A percentile compares a stretch with the other conserved stretches of the same genome.
Evolutionary conservation across 805 yeast genomes (phyloP).

Genomic region (Cyberlindnera subsufficiens): DNA sequence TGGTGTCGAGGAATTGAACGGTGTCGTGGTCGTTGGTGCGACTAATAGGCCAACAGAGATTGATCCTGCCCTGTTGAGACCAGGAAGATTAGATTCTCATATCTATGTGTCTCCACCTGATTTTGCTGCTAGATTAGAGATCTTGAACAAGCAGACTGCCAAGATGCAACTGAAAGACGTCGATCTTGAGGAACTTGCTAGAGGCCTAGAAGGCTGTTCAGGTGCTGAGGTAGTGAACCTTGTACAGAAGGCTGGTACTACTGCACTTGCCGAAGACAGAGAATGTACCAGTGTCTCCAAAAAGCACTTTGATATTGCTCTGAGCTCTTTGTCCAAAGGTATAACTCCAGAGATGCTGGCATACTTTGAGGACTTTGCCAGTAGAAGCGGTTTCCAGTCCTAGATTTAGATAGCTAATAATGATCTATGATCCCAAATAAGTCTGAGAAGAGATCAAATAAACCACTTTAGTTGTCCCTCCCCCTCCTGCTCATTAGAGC

Average conservation of each 20-base stretch:
- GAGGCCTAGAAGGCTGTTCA: constrained; percentile 79
- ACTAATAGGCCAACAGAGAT: constrained; percentile 93
- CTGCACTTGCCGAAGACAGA: constrained; percentile 82
- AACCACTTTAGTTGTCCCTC: no score
- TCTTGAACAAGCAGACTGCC: constrained; percentile 60
- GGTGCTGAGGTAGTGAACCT: constrained; percentile 93
- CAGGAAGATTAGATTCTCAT: constrained; percentile 92
- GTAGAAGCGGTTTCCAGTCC: constrained; percentile 30
- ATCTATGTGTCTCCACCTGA: constrained; percentile 94
- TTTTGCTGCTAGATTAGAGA: constrained; percentile 69
- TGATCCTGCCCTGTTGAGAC: constrained; percentile 89
- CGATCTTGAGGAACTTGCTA: constrained; percentile 49
- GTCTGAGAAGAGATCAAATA: no score
- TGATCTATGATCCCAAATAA: no score
- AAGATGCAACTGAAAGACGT: constrained; percentile 55
- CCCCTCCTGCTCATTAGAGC: no score
- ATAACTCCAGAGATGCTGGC: constrained; percentile 82
- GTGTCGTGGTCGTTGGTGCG: constrained; percentile 93
- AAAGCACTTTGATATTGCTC: constrained; percentile 68
- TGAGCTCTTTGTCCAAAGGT: constrained; percentile 63
- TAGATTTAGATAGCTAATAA: no score
- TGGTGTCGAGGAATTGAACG: constrained; percentile 92
- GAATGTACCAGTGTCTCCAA: constrained; percentile 47
- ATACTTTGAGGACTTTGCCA: constrained; percentile 53
- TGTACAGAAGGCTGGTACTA: constrained; percentile 92